Percentiles rank a stretch among this genome's conserved stretches.
Evolutionary conservation across 306 rosid species (phyloP).

Genomic region (Carpinus viminea): DNA sequence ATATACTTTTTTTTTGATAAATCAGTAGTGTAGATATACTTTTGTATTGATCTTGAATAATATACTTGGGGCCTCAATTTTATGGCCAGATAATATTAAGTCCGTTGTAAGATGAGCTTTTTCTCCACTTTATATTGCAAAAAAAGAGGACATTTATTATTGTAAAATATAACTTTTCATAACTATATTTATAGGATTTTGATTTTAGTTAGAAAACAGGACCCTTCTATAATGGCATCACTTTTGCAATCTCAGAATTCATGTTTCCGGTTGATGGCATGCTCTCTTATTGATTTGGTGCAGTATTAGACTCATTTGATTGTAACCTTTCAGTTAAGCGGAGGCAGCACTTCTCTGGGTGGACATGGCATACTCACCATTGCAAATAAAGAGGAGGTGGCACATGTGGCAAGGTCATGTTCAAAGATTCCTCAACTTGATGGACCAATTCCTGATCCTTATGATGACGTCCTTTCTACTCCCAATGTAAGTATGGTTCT

Average conservation of each 20-base stretch:
- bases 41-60: background rate
- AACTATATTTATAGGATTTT: background rate
- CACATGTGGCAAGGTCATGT: constrained; percentile 38
- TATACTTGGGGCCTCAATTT: background rate
- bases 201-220: background rate
- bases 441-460: constrained; percentile 87
- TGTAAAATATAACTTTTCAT: background rate
- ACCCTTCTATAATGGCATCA: background rate
- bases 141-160: background rate
- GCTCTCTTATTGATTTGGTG: background rate
- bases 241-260: background rate
- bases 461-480: constrained; percentile 90
- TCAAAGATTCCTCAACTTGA: constrained; percentile 91
- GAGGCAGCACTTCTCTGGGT: constrained; percentile 55
- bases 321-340: constrained; percentile 57
- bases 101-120: background rate
- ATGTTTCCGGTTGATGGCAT: background rate
- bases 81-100: background rate
- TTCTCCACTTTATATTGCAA: background rate
- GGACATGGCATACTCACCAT: constrained; percentile 14
- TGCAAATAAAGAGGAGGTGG: constrained; percentile 42
- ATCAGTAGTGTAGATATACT: no score
- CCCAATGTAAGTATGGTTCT: constrained; percentile 69
- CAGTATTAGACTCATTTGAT: constrained; percentile 26
- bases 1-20: no score